A percentile compares a stretch with the other conserved stretches of the same genome.
Evolutionary conservation across 129 eudicot species (phyloP).

Genomic region (Pseudognaphalium luteoalbum): DNA sequence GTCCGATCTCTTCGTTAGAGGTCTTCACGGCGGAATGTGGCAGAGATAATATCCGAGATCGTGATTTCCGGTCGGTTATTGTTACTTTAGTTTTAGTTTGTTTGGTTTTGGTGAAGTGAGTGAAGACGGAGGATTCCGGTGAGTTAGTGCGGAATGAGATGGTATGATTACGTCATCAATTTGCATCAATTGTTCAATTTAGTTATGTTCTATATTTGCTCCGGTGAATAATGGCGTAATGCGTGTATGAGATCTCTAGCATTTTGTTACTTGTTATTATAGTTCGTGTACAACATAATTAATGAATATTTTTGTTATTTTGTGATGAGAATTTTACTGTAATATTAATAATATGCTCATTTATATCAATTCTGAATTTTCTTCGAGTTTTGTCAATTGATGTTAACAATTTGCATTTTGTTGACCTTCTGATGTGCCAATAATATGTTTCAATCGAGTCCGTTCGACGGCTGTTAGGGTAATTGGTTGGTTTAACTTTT

Average conservation of each 20-base stretch:
- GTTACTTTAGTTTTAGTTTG: neutral
- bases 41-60: constrained; percentile 37
- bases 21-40: constrained; percentile 63
- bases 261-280: constrained; percentile 26
- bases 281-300: neutral
- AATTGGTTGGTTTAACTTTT: constrained; percentile 36
- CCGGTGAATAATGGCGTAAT: constrained; percentile 27
- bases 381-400: constrained; percentile 16
- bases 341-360: neutral
- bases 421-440: constrained; percentile 15
- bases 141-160: constrained; percentile 62
- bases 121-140: constrained; percentile 64
- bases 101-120: constrained; percentile 34
- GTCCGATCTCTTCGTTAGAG: constrained; percentile 30
- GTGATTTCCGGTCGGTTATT: constrained; percentile 47
- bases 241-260: constrained; percentile 43
- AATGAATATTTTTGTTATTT: neutral
- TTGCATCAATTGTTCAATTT: neutral
- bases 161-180: constrained; percentile 42
- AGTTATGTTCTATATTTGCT: neutral
- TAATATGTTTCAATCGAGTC: constrained; percentile 5
- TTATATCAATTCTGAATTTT: neutral
- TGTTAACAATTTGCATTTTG: neutral
- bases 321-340: neutral
- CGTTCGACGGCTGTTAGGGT: constrained; percentile 15